A percentile compares a stretch with the other conserved stretches of the same genome.
These are phyloP conservation scores for Lentinus tigrinus DNA, from an alignment of 768 basidiomycete species.

Conservation along the genomic window DNA sequence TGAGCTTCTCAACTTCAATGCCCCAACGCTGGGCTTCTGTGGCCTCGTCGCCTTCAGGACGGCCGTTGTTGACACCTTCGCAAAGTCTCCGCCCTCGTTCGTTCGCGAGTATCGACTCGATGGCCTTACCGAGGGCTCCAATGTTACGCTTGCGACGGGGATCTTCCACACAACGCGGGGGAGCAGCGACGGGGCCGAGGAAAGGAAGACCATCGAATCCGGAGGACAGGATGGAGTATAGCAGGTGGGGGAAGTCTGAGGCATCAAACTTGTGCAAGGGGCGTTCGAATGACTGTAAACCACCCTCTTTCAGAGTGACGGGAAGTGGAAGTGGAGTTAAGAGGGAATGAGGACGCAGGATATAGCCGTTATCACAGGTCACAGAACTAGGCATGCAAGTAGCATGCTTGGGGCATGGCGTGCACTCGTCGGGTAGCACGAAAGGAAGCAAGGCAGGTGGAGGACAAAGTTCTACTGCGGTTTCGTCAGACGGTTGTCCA, in stretches of 20 bases:
- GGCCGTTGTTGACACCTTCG: slow-evolving; percentile 41
- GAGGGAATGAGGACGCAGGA: slow-evolving; percentile 56
- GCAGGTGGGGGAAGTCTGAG: slow-evolving; percentile 11
- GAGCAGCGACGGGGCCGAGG: slow-evolving; percentile 73
- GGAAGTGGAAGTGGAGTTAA: slow-evolving; percentile 43
- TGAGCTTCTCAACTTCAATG: slow-evolving; percentile 55
- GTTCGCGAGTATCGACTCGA: slow-evolving; percentile 62
- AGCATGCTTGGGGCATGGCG: slow-evolving; percentile 58
- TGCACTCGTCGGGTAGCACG: slow-evolving; percentile 61
- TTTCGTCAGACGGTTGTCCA: slow-evolving; percentile 24
- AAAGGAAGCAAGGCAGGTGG: slow-evolving; percentile 53
- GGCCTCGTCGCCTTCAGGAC: slow-evolving; percentile 45
- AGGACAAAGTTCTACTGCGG: slow-evolving; percentile 43
- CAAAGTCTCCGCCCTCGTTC: slow-evolving; percentile 69
- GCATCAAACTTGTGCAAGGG: not conserved
- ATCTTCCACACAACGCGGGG: slow-evolving; percentile 76
- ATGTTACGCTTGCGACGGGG: slow-evolving; percentile 72
- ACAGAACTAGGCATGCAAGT: slow-evolving; percentile 62
- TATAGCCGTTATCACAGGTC: slow-evolving; percentile 65
- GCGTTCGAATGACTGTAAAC: slow-evolving; percentile 9
- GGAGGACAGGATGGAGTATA: slow-evolving; percentile 30
- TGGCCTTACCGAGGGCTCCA: slow-evolving; percentile 68
- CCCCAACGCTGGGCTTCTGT: slow-evolving; percentile 82
- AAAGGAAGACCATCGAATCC: slow-evolving; percentile 65
- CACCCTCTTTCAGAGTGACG: slow-evolving; percentile 32